These are phyloP conservation scores for Castanea mollissima DNA, from an alignment of 306 rosid species.

Conservation along the genomic window DNA sequence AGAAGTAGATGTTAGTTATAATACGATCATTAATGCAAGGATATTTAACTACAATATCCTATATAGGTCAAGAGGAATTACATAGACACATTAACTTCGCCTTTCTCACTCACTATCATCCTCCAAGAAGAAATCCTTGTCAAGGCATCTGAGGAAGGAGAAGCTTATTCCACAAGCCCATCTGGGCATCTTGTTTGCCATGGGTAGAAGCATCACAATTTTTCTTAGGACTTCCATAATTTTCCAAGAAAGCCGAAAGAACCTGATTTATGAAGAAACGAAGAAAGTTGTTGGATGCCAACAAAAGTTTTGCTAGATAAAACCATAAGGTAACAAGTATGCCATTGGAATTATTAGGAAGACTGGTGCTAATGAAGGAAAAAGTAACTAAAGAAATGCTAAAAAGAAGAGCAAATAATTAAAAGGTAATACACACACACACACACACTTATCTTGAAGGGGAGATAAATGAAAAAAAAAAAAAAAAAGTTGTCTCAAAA, in stretches of 20 bases:
- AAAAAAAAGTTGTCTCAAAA: not conserved
- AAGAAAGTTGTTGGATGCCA: constrained; percentile 24
- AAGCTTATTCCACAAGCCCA: too few relatives aligned
- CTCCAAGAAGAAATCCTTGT: constrained; percentile 48
- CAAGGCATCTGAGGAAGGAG: not conserved
- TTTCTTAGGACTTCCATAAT: constrained; percentile 40
- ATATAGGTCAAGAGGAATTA: constrained; percentile 10
- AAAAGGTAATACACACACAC: not conserved
- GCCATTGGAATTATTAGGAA: constrained; percentile 9
- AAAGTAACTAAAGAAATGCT: not conserved
- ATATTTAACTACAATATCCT: constrained; percentile 6
- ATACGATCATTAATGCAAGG: constrained; percentile 4
- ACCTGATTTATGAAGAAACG: constrained; percentile 40
- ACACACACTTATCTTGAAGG: too few relatives aligned
- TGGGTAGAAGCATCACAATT: constrained; percentile 14
- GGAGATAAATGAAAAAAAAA: not conserved
- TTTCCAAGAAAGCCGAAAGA: constrained; percentile 61
- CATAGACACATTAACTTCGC: constrained; percentile 12
- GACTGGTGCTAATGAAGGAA: not conserved
- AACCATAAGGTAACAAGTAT: constrained; percentile 1
- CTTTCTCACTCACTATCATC: constrained; percentile 55
- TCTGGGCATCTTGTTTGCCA: not conserved
- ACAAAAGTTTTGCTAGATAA: not conserved
- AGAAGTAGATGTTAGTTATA: constrained; percentile 10
- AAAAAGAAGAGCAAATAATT: not conserved